Evolutionary conservation across 257 asterid species (phyloP).

Genomic region (Capsicum baccatum): DNA sequence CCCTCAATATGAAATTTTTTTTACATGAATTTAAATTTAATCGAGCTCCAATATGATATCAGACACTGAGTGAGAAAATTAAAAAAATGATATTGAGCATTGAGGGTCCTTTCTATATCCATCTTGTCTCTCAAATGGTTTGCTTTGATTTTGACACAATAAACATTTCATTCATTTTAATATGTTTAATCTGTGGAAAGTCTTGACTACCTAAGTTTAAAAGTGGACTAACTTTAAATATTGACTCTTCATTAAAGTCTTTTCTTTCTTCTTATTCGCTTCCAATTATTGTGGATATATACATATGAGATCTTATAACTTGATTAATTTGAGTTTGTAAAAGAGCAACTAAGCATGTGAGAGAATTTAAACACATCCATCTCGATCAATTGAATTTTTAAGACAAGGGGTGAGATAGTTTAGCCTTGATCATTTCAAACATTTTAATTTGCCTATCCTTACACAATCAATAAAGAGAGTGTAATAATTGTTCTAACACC

Average conservation of each 20-base stretch:
- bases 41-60: too few relatives aligned
- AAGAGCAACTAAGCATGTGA: background rate
- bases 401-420: background rate
- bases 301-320: background rate
- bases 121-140: background rate
- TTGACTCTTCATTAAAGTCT: background rate
- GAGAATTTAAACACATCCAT: background rate
- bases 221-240: background rate
- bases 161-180: conserved; percentile 4
- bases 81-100: background rate
- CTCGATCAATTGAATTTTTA: background rate
- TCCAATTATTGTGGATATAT: background rate
- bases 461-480: too few relatives aligned
- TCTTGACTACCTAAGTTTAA: background rate
- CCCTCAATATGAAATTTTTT: too few relatives aligned
- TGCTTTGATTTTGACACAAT: conserved; percentile 27
- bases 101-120: conserved; percentile 23
- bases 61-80: too few relatives aligned
- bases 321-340: background rate
- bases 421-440: background rate
- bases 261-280: background rate
- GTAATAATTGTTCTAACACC: too few relatives aligned
- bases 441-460: background rate
- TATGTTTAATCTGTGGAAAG: background rate
- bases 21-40: too few relatives aligned